Evolutionary conservation across 2,329 filamentous ascomycete species (phyloP).

Genomic region (Pseudocercospora crystallina): DNA sequence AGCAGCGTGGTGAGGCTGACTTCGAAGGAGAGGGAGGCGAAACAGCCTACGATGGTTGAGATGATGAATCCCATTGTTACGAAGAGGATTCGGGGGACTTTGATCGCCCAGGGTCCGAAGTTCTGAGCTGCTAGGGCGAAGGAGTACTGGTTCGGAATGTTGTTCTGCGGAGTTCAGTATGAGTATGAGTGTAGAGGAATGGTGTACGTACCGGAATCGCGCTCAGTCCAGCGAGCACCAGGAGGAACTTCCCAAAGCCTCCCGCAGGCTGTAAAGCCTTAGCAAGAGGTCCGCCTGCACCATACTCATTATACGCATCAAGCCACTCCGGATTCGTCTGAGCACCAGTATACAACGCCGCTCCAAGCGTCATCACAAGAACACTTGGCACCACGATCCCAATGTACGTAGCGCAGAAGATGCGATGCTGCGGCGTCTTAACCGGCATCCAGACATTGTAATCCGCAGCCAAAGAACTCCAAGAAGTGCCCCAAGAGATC

Average conservation of each 20-base stretch:
- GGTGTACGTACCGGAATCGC: constrained; percentile 1
- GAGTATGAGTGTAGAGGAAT: too few species aligned
- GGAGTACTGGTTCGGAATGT: constrained; percentile 17
- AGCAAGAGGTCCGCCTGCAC: constrained; percentile 12
- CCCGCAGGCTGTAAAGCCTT: constrained; percentile 11
- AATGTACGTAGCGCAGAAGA: constrained; percentile 16
- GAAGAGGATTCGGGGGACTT: constrained; percentile 13
- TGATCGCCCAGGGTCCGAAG: constrained; percentile 16
- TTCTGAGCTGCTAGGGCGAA: constrained; percentile 18
- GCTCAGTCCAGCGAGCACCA: constrained; percentile 14
- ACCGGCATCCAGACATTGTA: constrained; percentile 21
- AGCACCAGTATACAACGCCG: constrained; percentile 11
- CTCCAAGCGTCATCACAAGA: constrained; percentile 15
- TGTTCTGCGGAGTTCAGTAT: constrained; percentile 9
- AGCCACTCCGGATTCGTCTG: constrained; percentile 5
- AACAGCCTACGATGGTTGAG: constrained; percentile 12
- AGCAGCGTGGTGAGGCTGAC: constrained; percentile 11
- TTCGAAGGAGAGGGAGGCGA: constrained; percentile 16
- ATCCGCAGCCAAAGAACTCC: constrained; percentile 16
- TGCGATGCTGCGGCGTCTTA: constrained; percentile 8
- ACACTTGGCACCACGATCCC: constrained; percentile 17
- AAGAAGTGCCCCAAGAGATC: constrained; percentile 17
- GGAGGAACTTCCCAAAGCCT: constrained; percentile 18
- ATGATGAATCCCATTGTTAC: constrained; percentile 16
- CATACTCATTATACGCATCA: constrained; percentile 11